Percentiles rank a stretch among this genome's conserved stretches.
These are phyloP conservation scores for Raddia guianensis DNA, from an alignment of 176 grass and related monocot genomes.

Conservation along the genomic window DNA sequence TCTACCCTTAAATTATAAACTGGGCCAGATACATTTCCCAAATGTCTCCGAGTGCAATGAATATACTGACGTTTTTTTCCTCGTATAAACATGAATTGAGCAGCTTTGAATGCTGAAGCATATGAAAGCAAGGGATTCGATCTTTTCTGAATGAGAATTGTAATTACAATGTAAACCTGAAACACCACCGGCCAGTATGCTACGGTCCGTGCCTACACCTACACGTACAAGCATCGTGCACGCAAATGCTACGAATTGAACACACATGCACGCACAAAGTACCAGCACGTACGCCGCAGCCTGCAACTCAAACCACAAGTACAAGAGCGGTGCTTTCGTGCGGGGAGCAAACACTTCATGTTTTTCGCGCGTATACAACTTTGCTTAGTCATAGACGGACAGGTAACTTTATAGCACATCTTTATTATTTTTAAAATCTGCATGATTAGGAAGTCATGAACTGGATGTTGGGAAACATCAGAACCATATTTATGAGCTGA, in stretches of 20 bases:
- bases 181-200: not conserved
- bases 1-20: not conserved
- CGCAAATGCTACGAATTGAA: not conserved
- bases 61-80: not conserved
- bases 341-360: not conserved
- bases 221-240: not conserved
- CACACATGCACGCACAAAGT: not conserved
- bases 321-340: not conserved
- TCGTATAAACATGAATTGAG: not conserved
- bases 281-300: not conserved
- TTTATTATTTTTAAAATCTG: conserved; percentile 16
- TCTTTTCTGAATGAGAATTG: not conserved
- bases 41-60: not conserved
- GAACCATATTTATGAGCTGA: not conserved
- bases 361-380: not conserved
- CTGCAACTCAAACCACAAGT: not conserved
- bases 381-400: too few relatives aligned
- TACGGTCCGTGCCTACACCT: not conserved
- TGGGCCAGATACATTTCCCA: not conserved
- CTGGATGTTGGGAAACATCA: not conserved
- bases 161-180: not conserved
- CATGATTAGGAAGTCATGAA: not conserved
- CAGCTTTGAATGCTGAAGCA: not conserved
- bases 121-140: not conserved
- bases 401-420: conserved; percentile 3